phyloP scores from a whole-genome alignment of 1,284 basidiomycete species.

The Melanopsichium pennsylvanicum region DNA sequence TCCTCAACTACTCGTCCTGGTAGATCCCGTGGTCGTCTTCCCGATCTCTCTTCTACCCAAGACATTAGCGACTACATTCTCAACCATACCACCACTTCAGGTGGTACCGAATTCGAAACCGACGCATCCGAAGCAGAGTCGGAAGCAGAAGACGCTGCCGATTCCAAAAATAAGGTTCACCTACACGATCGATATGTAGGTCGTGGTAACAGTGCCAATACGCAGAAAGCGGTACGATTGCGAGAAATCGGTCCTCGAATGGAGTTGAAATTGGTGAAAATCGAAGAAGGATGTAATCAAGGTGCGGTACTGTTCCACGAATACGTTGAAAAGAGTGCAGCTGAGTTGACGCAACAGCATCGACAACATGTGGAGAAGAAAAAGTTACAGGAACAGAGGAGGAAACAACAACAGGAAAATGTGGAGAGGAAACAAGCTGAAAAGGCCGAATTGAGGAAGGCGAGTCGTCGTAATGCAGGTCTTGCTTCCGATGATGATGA shows the following conservation, averaged over 20 bases:
- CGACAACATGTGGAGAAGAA: slow-evolving; percentile 33
- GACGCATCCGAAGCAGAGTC: slow-evolving; percentile 73
- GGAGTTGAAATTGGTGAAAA: slow-evolving; percentile 91
- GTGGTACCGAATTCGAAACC: slow-evolving; percentile 71
- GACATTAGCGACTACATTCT: slow-evolving; percentile 96
- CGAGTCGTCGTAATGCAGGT: slow-evolving; percentile 14
- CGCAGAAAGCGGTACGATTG: slow-evolving; percentile 86
- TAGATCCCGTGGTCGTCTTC: slow-evolving; percentile 66
- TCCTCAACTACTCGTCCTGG: not conserved
- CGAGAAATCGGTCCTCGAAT: slow-evolving; percentile 95
- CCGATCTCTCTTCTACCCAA: slow-evolving; percentile 85
- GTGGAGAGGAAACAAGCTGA: slow-evolving; percentile 56
- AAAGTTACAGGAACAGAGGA: slow-evolving; percentile 41
- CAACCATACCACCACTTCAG: slow-evolving; percentile 71
- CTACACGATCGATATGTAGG: slow-evolving; percentile 93
- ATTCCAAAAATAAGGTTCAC: slow-evolving; percentile 72
- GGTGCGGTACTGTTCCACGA: slow-evolving; percentile 63
- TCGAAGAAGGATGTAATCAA: slow-evolving; percentile 80
- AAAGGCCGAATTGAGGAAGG: slow-evolving; percentile 30
- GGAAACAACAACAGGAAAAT: slow-evolving; percentile 53
- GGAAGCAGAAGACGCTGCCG: slow-evolving; percentile 81
- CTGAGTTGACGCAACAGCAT: slow-evolving; percentile 35
- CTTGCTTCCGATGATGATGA: slow-evolving; percentile 28
- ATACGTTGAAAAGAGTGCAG: slow-evolving; percentile 48
- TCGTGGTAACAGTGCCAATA: slow-evolving; percentile 87